Evolutionary conservation across 1,284 basidiomycete species (phyloP), one percentile per base, ranked within the genome.

Genomic region (Ganoderma resinaceum): DNA sequence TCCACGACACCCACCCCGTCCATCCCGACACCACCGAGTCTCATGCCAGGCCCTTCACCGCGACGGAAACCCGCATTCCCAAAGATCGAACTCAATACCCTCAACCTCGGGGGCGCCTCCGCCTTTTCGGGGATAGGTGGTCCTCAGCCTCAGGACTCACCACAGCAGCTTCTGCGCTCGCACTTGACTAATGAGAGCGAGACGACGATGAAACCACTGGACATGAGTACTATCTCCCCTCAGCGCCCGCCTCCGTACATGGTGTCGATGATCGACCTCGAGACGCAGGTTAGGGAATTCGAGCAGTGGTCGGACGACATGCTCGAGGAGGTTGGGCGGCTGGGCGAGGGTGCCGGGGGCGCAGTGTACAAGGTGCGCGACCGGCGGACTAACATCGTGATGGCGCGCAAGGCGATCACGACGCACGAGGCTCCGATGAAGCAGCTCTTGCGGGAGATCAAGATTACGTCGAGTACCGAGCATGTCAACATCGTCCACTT

Each of bases 321-420:
- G 71, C 83, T 98, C 52, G 92, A 95, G 70, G 89, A 92, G 69
- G 72, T 97, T 31, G 80, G 83, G 20, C 85, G 93, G 49, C 83
- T 99, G 0, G 98, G 98, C 16, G 98, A 99, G 78, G 98, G 98
- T 46, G 95, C 97, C 26, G 96, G 97, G 66, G 98, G 98, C 49
- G 94, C 96, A 7, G 98, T 99, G 26, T 91, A 95, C 80, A 94
- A 96, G 80, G 97, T 98, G 57, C 87, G 83, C 74, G 94, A 96
- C 80, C 89, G 84, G 76, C 89, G 90, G 61, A 94, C 89, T 0
- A 90, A 90, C 33, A 82, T 85, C 75, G 87, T 98, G 75, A 92
- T 98, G 89, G 98, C 97, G 11, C 91, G 96, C 76, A 99, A 99
- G 89, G 95, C 96, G 29, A 98, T 99, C 77, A 94, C 95, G 11